Evolutionary conservation across 805 yeast genomes (phyloP), one percentile per base, ranked within the genome.

Genomic region (Millerago galiae): DNA sequence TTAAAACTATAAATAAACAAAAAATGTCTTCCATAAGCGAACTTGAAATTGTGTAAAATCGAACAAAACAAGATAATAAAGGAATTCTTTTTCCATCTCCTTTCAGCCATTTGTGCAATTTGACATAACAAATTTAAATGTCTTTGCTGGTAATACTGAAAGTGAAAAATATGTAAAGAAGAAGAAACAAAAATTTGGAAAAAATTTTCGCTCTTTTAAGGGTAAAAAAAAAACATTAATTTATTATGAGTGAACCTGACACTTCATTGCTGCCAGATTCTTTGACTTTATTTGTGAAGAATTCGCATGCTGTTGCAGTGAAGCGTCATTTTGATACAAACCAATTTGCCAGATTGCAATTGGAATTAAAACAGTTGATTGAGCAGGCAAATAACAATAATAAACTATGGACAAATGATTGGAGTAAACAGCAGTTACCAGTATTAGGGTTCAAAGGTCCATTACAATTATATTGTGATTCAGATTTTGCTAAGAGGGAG

Each of bases 141-240:
- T 47, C 47, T 44, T 44, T 55, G 60, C 58, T 56, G 60, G 60
- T 56, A 55, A 40, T 30, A 53, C 59, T 56, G 53, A 54, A 58
- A 52, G 55, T 30, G 16, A 37, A 40, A 50, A 49, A 53, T 53
- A 53, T 52, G 55, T 56, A 38, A 43, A 42, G 56, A 50, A 41
- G 33, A 18, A 15, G 29, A 6, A 10, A 31, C 14, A 28, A 11
- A n/a, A 9, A 32, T 28, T 26, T 15, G 27, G 26, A 11, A 26
- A 33, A 33, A 33, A 10, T 31, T 38, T 38, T 38, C 25, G n/a
- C 25, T 24, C 14, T 24, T 21, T 30, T 26, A 21, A 24, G 4
- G 24, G 12, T 7, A 17, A 14, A n/a, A n/a, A n/a, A n/a, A n/a
- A n/a, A n/a, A n/a, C n/a, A n/a, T n/a, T n/a, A n/a, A 21, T 14